Base-by-base conservation (phyloP, 805 yeast species). In the Vanderwaltozyma polyspora region DNA sequence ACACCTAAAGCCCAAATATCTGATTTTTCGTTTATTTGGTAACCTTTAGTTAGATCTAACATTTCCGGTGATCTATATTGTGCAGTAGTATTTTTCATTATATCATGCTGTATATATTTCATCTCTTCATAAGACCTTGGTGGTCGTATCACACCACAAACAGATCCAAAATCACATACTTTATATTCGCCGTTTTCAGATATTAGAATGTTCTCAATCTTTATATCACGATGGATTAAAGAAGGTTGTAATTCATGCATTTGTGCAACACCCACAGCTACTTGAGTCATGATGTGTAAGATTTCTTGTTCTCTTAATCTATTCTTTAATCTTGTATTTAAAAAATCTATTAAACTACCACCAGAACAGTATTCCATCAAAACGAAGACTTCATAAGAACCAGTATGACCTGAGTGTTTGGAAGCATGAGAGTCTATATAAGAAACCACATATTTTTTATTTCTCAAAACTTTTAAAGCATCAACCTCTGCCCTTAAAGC, bases 371-470 rank as follows among this genome's bases (percentile, higher is more conserved):
- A 76, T 49, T 82, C 94, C 93, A 82, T 82, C 33, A 82, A 59
- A 12, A 82, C 62, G 41, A 80, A 76, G 32, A 82, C 94, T 53
- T 80, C 93, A 46, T 81, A 82, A 33, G 66, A 65, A 11, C 81
- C 83, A 14, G 52, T 54, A 2, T 64, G 54, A n/a, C 49, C 38
- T 17, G 60, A 38, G 57, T 79, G 62, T 46, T 93, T 68, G 10
- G 93, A 76, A 6, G 98, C 98, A 61, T 91, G 95, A 3, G 95
- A 84, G 57, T 91, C 98, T 34, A 86, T 82, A 56, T 91, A 91
- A 3, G 84, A 76, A 2, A 91, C 98, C 41, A 91, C 76, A 52
- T 79, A 77, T 30, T 71, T 70, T 43, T 81, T 72, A 7, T 94
- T 94, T 41, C 77, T 66, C 23, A 91, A 65, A 19, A 94, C 67